Evolutionary conservation across 2,329 filamentous ascomycete species (phyloP).

Genomic region (Venturia nashicola): DNA sequence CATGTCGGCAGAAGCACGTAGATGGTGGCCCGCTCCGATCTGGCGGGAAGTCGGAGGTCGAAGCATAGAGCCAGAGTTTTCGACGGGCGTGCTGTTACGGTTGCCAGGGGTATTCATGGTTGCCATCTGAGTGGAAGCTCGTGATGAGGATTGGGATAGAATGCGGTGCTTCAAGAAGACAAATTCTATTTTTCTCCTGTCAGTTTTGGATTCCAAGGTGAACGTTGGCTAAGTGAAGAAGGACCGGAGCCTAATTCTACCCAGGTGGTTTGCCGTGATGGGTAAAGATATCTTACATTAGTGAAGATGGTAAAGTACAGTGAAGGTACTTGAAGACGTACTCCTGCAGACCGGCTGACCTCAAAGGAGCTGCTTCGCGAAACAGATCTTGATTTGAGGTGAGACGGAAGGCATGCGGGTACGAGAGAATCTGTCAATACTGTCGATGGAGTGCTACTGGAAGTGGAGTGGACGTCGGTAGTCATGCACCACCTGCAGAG

Average conservation of each 20-base stretch:
- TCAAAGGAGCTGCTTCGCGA: conserved; percentile 10
- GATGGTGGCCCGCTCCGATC: conserved; percentile 67
- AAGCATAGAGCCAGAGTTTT: conserved; percentile 71
- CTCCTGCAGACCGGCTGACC: conserved; percentile 11
- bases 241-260: not conserved
- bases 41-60: conserved; percentile 70
- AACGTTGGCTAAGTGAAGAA: not conserved
- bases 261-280: not conserved
- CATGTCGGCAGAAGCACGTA: conserved; percentile 95
- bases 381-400: not conserved
- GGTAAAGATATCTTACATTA: not conserved
- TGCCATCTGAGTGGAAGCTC: conserved; percentile 25
- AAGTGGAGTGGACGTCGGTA: not conserved
- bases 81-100: conserved; percentile 83
- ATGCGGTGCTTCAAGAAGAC: not conserved
- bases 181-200: not conserved
- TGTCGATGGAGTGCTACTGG: not conserved
- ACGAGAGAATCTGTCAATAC: not conserved
- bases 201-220: not conserved
- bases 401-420: not conserved
- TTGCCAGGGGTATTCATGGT: conserved; percentile 46
- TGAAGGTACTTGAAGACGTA: not conserved
- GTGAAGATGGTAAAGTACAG: not conserved
- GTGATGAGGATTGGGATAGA: not conserved
- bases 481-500: not conserved